Percentiles rank a stretch among this genome's conserved stretches.
These are phyloP conservation scores for Nymphaea colorata DNA, from an alignment of 164 flowering plant species.

Conservation along the genomic window DNA sequence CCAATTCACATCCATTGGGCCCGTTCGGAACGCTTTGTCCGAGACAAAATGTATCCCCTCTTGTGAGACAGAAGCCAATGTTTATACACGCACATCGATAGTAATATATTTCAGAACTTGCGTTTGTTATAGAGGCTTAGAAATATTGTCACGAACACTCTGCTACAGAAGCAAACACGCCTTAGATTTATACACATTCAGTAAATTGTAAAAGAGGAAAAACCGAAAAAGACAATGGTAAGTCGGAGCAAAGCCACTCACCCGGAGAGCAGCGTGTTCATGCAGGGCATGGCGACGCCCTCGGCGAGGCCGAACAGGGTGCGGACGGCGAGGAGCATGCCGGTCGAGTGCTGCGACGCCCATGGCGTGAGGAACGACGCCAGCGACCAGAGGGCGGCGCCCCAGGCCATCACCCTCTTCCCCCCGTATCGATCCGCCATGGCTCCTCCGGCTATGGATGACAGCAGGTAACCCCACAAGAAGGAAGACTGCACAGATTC, in stretches of 20 bases:
- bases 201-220: not conserved
- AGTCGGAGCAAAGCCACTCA: not conserved
- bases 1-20: too few species aligned
- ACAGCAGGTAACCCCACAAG: constrained; percentile 1
- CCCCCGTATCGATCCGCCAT: constrained; percentile 1
- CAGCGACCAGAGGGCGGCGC: constrained; percentile 3
- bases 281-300: constrained; percentile 3
- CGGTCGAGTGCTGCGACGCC: constrained; percentile 1
- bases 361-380: constrained; percentile 4
- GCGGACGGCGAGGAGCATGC: not conserved
- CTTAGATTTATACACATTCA: not conserved
- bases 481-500: constrained; percentile 1
- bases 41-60: too few species aligned
- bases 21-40: too few species aligned
- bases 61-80: not conserved
- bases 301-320: not conserved
- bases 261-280: constrained; percentile 2
- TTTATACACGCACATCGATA: not conserved
- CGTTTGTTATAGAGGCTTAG: too few species aligned
- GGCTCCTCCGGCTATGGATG: not conserved
- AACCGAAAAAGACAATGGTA: not conserved
- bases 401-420: constrained; percentile 6
- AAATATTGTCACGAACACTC: not conserved
- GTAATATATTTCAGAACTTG: too few species aligned
- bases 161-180: not conserved